A percentile compares a stretch with the other conserved stretches of the same genome.
phyloP scores from a whole-genome alignment of 2,329 filamentous ascomycete species.

The Penicillium sp. region DNA sequence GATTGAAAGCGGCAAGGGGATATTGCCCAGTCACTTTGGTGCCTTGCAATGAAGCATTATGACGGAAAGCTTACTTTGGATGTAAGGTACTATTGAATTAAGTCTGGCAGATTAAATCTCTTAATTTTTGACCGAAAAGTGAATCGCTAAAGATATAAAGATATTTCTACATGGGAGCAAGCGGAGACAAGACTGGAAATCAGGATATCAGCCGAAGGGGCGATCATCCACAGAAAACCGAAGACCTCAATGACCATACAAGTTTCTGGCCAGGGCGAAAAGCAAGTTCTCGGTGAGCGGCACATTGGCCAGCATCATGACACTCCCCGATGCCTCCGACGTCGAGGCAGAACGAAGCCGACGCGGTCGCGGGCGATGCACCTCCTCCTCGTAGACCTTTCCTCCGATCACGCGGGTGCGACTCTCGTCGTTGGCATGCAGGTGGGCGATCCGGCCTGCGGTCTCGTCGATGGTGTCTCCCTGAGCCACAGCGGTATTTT shows the following conservation, averaged over 20 bases:
- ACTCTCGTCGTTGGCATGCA: neutral
- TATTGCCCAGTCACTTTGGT: no score
- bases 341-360: neutral
- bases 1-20: no score
- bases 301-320: conserved; percentile 6
- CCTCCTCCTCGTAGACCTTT: conserved; percentile 1
- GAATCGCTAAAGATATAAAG: neutral
- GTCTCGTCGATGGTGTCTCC: neutral
- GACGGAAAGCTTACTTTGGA: no score
- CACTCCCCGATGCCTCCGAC: neutral
- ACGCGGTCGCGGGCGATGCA: neutral
- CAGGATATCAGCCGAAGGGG: neutral
- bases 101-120: no score
- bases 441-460: neutral
- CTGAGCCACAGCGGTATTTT: neutral
- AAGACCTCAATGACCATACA: neutral
- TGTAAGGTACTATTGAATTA: no score
- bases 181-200: neutral
- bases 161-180: neutral
- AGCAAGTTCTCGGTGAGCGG: neutral
- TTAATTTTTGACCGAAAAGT: neutral
- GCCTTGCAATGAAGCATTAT: no score
- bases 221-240: neutral
- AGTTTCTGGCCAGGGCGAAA: neutral
- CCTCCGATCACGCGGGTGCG: neutral